Evolutionary conservation across 257 asterid genomes (phyloP), one percentile per base, ranked within the genome.

Genomic region (Gentiana straminea): DNA sequence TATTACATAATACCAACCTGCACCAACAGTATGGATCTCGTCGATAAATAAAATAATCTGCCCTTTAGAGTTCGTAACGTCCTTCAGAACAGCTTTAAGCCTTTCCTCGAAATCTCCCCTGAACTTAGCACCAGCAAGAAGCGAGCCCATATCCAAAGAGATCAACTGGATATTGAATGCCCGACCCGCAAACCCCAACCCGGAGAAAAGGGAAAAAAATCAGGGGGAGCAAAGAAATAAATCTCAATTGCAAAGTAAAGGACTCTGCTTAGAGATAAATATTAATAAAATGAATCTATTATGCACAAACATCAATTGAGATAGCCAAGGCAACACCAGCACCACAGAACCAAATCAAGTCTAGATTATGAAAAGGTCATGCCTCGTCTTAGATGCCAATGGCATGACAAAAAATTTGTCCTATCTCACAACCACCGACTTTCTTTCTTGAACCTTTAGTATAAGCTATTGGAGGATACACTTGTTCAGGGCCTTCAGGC

Each of bases 11-110:
- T 35, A 65, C 63, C 32, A 59, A 86, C 97, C 97, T 81, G 97
- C 97, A 68, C 97, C 97, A 73, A 89, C 97, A 4, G 95, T 89
- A 74, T 86, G 97, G 57, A 89, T 86, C 82, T 89, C 97, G 78
- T 89, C 95, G 51, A 89, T 86, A 69, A 89, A 89, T 72, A 89
- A 59, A 72, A 89, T 78, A 69, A 81, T 81, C 78, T 89, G 95
- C 68, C 97, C 95, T 67, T 81, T 89, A 46, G 97, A 89, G 52
- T 86, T 72, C 45, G 84, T 77, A 66, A 89, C 89, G 73, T 86
- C 95, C 87, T 83, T 89, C 75, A 89, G 65, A 33, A 89, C 92
- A 65, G 97, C 94, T 71, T 89, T 89, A 63, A 89, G 67, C 71
- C 97, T 81, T 75, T 89, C 95, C 82, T 89, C 97, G 55, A 89